phyloP scores from a whole-genome alignment of 257 asterid species.

The Solanum medicagineum region DNA sequence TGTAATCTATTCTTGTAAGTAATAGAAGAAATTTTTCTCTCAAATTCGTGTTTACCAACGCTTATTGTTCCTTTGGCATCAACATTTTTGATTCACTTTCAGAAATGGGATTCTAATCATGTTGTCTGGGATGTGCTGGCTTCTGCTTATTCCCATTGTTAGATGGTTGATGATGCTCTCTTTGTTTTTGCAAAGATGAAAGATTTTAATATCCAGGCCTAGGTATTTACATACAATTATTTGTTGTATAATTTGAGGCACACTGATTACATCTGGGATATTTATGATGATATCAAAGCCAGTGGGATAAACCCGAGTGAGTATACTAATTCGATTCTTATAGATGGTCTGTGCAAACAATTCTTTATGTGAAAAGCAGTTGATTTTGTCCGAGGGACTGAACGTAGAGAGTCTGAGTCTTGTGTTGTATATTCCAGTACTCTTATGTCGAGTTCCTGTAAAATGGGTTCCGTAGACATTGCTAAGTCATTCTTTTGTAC shows the following conservation, averaged over 20 bases:
- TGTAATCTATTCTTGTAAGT: too few species aligned
- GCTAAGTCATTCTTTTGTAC: conserved; percentile 59
- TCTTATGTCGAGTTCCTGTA: conserved; percentile 56
- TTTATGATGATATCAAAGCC: conserved; percentile 35
- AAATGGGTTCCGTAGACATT: conserved; percentile 42
- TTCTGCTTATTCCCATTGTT: conserved; percentile 40
- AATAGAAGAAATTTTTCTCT: too few species aligned
- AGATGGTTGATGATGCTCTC: conserved; percentile 63
- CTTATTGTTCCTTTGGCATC: too few species aligned
- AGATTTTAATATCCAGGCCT: conserved; percentile 37
- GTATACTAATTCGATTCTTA: conserved; percentile 44
- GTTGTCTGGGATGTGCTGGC: conserved; percentile 68
- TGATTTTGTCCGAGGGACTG: conserved; percentile 21
- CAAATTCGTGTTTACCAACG: too few species aligned
- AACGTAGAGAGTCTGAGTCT: conserved; percentile 11
- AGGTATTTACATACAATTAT: conserved; percentile 48
- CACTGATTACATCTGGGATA: conserved; percentile 42
- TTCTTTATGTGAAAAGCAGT: conserved; percentile 52
- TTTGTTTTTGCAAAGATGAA: conserved; percentile 55
- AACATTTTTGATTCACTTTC: conserved; percentile 42
- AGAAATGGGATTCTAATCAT: conserved; percentile 28
- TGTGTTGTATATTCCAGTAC: conserved; percentile 46
- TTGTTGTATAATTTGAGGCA: conserved; percentile 50
- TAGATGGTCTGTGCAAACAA: conserved; percentile 61
- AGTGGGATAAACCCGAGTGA: conserved; percentile 30